Evolutionary conservation across 1,139 yeast species (phyloP).

Genomic region (Zygosaccharomyces sapae): DNA sequence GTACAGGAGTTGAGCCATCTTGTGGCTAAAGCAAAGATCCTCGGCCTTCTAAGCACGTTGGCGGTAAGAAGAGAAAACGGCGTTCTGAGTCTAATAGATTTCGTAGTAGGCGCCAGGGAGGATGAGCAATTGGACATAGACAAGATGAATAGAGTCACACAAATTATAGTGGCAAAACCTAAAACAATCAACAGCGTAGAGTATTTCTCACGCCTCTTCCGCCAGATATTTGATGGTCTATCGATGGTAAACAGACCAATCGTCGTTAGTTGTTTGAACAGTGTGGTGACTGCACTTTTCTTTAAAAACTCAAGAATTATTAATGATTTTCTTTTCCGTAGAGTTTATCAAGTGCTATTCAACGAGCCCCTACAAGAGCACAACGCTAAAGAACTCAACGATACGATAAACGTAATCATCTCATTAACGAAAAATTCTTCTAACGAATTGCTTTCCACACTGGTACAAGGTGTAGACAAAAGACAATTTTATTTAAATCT

Average conservation of each 20-base stretch:
- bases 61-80: slow-evolving; percentile 65
- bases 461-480: slow-evolving; percentile 37
- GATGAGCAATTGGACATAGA: slow-evolving; percentile 59
- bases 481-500: slow-evolving; percentile 41
- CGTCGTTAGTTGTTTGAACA: slow-evolving; percentile 54
- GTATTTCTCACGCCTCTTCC: slow-evolving; percentile 55
- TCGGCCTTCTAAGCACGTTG: slow-evolving; percentile 47
- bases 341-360: slow-evolving; percentile 44
- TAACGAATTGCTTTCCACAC: slow-evolving; percentile 41
- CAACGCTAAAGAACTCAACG: slow-evolving; percentile 51
- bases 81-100: slow-evolving; percentile 66
- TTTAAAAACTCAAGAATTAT: slow-evolving; percentile 50
- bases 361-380: slow-evolving; percentile 36
- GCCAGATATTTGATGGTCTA: slow-evolving; percentile 55
- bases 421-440: slow-evolving; percentile 55
- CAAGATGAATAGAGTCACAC: slow-evolving; percentile 62
- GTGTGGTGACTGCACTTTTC: slow-evolving; percentile 53
- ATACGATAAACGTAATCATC: slow-evolving; percentile 59
- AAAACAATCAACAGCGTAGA: slow-evolving; percentile 42
- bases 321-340: slow-evolving; percentile 54
- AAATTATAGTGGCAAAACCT: slow-evolving; percentile 61
- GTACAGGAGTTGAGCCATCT: slow-evolving; percentile 43
- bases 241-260: slow-evolving; percentile 59
- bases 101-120: slow-evolving; percentile 71
- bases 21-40: slow-evolving; percentile 44